phyloP scores from a whole-genome alignment of 257 asterid genomes.

The Solanum corneliomulleri region DNA sequence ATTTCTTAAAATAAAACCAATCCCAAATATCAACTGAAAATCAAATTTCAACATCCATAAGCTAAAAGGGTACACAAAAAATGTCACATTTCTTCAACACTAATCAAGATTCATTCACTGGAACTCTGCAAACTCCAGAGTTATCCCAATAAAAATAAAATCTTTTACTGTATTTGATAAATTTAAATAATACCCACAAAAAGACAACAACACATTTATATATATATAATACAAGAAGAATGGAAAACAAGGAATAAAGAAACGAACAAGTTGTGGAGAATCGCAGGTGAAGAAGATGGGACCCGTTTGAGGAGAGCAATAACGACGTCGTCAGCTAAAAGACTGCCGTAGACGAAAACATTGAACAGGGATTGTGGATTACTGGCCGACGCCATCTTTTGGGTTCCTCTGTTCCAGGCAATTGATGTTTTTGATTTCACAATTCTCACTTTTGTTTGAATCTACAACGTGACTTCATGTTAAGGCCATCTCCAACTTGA shows the following conservation, averaged over 20 bases:
- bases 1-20: neutral
- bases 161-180: neutral
- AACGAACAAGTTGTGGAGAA: conserved; percentile 21
- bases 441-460: neutral
- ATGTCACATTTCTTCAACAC: neutral
- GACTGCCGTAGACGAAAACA: conserved; percentile 96
- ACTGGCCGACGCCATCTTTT: neutral
- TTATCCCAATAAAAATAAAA: neutral
- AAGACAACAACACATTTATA: neutral
- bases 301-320: conserved; percentile 50
- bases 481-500: too few species aligned
- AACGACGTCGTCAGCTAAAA: conserved; percentile 83
- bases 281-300: conserved; percentile 28
- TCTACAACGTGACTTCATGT: neutral
- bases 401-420: neutral
- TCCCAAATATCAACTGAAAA: neutral
- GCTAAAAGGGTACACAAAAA: neutral
- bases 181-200: neutral
- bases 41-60: neutral
- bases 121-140: neutral
- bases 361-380: conserved; percentile 18
- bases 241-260: neutral
- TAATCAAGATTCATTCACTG: neutral
- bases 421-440: neutral
- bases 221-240: neutral